A percentile compares a stretch with the other conserved stretches of the same genome.
phyloP scores from a whole-genome alignment of 2,329 filamentous ascomycete species.

The Plenodomus tracheiphilus region DNA sequence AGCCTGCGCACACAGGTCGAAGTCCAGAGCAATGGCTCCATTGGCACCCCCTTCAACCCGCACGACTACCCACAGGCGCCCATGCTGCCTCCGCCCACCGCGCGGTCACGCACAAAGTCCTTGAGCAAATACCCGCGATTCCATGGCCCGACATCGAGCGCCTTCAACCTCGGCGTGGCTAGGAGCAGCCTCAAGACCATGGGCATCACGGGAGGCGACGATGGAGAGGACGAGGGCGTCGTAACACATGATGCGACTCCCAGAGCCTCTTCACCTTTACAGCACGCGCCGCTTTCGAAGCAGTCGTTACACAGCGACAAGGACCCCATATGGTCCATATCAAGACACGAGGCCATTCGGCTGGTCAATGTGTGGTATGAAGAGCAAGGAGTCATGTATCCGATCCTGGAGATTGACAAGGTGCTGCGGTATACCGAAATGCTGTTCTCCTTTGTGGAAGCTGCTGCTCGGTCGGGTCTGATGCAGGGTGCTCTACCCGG shows the following conservation, averaged over 20 bases:
- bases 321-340: slow-evolving; percentile 81
- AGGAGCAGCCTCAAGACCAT: slow-evolving; percentile 86
- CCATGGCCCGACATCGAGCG: slow-evolving; percentile 81
- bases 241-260: slow-evolving; percentile 59
- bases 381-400: slow-evolving; percentile 91
- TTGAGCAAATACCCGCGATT: slow-evolving; percentile 64
- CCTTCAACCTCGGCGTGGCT: slow-evolving; percentile 84
- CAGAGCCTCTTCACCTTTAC: slow-evolving; percentile 47
- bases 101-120: slow-evolving; percentile 45
- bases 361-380: slow-evolving; percentile 83
- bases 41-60: slow-evolving; percentile 33
- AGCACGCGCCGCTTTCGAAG: slow-evolving; percentile 15
- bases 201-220: slow-evolving; percentile 73
- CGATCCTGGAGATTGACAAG: slow-evolving; percentile 73
- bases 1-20: slow-evolving; percentile 61
- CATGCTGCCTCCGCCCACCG: slow-evolving; percentile 33
- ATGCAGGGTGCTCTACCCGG: slow-evolving; percentile 59
- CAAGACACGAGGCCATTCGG: slow-evolving; percentile 77
- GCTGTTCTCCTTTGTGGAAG: slow-evolving; percentile 74
- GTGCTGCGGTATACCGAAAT: slow-evolving; percentile 71
- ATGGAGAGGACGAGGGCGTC: slow-evolving; percentile 63
- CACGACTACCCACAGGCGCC: slow-evolving; percentile 40
- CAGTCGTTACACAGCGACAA: slow-evolving; percentile 51
- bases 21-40: slow-evolving; percentile 32
- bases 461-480: slow-evolving; percentile 62